Evolutionary conservation across 2,329 filamentous ascomycete species (phyloP).

Genomic region (Fusarium virguliforme): DNA sequence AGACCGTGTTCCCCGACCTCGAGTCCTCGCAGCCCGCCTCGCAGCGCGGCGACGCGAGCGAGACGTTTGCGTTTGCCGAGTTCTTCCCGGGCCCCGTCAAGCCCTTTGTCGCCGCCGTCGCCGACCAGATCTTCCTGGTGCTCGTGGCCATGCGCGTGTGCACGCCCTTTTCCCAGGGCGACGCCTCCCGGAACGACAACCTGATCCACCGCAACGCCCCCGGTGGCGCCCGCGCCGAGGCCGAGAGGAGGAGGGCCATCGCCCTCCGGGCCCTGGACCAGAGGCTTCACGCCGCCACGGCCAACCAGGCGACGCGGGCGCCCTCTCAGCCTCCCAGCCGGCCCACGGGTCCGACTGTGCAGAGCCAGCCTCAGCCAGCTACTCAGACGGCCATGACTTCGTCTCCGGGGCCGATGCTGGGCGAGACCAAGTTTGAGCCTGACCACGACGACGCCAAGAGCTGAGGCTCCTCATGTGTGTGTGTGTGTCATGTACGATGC

Average conservation of each 20-base stretch:
- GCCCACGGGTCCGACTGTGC: slow-evolving; percentile 69
- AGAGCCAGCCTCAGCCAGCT: slow-evolving; percentile 70
- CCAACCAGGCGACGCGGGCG: slow-evolving; percentile 57
- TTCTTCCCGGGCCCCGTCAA: slow-evolving; percentile 93
- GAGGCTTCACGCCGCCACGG: slow-evolving; percentile 86
- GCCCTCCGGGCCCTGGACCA: slow-evolving; percentile 95
- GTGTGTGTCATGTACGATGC: slow-evolving; percentile 39
- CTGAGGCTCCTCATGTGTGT: slow-evolving; percentile 32
- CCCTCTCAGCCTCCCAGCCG: slow-evolving; percentile 57
- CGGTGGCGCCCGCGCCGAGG: slow-evolving; percentile 86
- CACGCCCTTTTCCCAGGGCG: slow-evolving; percentile 87
- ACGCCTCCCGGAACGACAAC: slow-evolving; percentile 79
- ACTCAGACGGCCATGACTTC: slow-evolving; percentile 73
- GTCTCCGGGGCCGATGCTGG: slow-evolving; percentile 71
- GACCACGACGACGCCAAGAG: slow-evolving; percentile 68
- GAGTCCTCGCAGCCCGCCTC: slow-evolving; percentile 73
- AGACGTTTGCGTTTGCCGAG: slow-evolving; percentile 95
- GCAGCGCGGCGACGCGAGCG: slow-evolving; percentile 91
- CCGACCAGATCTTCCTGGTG: slow-evolving; percentile 77
- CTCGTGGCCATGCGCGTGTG: slow-evolving; percentile 85
- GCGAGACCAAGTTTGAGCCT: slow-evolving; percentile 79
- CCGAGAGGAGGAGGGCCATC: slow-evolving; percentile 88
- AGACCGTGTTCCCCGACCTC: slow-evolving; percentile 79
- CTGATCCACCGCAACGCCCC: slow-evolving; percentile 71
- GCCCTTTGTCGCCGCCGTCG: slow-evolving; percentile 81